These are phyloP conservation scores for Cichorium intybus DNA, from an alignment of 140 eudicot species.

Conservation along the genomic window DNA sequence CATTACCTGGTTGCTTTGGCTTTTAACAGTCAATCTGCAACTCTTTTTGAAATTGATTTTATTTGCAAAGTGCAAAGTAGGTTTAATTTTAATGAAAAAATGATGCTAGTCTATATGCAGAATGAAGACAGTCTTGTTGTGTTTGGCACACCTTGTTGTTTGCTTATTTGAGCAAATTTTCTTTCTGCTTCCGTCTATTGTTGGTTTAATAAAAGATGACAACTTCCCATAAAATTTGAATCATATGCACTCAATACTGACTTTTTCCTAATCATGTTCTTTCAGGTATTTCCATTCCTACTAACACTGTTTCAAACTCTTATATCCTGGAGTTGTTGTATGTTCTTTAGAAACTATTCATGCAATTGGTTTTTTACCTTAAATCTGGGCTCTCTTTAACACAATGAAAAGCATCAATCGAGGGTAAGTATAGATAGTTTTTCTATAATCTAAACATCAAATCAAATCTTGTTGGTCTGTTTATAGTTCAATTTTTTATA, in stretches of 20 bases:
- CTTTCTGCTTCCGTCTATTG: constrained; percentile 6
- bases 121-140: background rate
- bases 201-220: background rate
- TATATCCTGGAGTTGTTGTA: constrained; percentile 9
- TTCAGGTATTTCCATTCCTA: constrained; percentile 25
- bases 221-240: background rate
- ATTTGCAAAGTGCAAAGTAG: too few relatives aligned
- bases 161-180: background rate
- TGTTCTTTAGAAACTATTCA: constrained; percentile 7
- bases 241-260: background rate
- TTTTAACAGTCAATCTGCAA: too few relatives aligned
- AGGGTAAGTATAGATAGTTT: constrained; percentile 24
- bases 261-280: constrained; percentile 12
- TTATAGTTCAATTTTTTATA: background rate
- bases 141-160: background rate
- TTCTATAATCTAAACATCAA: constrained; percentile 1
- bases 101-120: background rate
- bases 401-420: constrained; percentile 30
- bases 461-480: background rate
- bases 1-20: too few relatives aligned
- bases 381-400: constrained; percentile 8
- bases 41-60: too few relatives aligned
- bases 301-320: background rate
- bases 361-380: constrained; percentile 4
- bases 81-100: too few relatives aligned